These are phyloP conservation scores for Isabelozyma gotoi DNA, from an alignment of 805 yeast species.

Conservation along the genomic window DNA sequence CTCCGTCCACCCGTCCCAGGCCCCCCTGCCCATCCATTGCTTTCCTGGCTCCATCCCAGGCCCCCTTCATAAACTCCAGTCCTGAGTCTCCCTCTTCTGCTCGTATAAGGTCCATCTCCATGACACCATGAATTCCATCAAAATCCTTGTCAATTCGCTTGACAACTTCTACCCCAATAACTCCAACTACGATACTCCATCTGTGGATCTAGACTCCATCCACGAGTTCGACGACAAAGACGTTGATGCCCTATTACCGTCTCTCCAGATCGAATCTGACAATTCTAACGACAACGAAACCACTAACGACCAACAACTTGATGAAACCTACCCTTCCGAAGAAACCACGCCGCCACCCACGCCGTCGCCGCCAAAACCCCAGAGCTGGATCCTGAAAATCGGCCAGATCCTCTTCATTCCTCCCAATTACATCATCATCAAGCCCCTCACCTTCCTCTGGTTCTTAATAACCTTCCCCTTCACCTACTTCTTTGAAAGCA, in stretches of 20 bases:
- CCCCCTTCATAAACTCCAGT: not conserved
- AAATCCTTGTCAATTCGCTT: constrained; percentile 31
- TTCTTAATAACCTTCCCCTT: constrained; percentile 58
- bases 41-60: too few relatives aligned
- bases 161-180: constrained; percentile 22
- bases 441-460: constrained; percentile 53
- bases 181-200: constrained; percentile 4
- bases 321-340: not conserved
- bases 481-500: constrained; percentile 31
- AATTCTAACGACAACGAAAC: constrained; percentile 3
- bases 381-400: not conserved
- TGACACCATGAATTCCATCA: constrained; percentile 32
- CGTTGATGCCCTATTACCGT: not conserved
- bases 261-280: constrained; percentile 1
- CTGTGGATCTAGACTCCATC: constrained; percentile 2
- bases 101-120: not conserved
- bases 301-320: not conserved
- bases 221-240: constrained; percentile 1
- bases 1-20: too few relatives aligned
- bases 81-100: not conserved
- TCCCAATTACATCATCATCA: constrained; percentile 50
- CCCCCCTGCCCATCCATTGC: too few relatives aligned
- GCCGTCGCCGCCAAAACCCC: not conserved
- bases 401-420: constrained; percentile 30
- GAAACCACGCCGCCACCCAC: not conserved